Base-by-base conservation (phyloP, 495 filamentous ascomycete genomes). In the Penicillium arizonense region DNA sequence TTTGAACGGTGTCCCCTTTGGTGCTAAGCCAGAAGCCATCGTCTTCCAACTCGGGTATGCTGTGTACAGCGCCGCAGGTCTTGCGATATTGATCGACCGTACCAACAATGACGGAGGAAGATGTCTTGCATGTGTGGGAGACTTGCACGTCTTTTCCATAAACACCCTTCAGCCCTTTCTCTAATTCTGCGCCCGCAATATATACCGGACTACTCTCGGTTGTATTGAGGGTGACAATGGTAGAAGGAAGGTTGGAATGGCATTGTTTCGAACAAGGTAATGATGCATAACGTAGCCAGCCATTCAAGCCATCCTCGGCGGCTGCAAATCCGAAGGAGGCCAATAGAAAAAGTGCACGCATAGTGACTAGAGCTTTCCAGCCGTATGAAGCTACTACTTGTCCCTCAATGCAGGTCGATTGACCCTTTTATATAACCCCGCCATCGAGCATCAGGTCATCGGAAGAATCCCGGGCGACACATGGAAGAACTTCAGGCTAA, bases 221-320 rank as follows among this genome's bases (percentile, higher is more conserved):
- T 14, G 55, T 62, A 59, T 83, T 86, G 50, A 87, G 70, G 18
- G 76, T 71, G 47, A 85, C 65, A 39, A 89, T 80, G 10, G 46
- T 69, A 6, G 76, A 70, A 13, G 81, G 81, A 14, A 82, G 52
- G 3, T 38, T 55, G 18, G 50, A 58, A 24, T 64, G 67, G 37
- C 68, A 74, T 33, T 55, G 55, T 42, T 64, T 52, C 28, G 75
- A 67, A 41, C 67, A 58, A 2, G 77, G 71, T 36, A 87, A 52
- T 9, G 76, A 74, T 18, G 84, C 80, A 66, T 88, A 88, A 41
- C 85, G 79, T 34, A 89, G 62, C 86, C 86, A 89, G 49, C 74
- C 85, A 43, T 76, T 69, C 20, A 81, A 63, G 12, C 86, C 86
- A 56, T 81, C 77, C 56, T 89, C 82, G 35, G 63, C 68, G 20